Percentiles rank a stretch among this genome's conserved stretches.
Conservation (phyloP, 371 early-diverging fungal species). For the Mortierella sp. region DNA sequence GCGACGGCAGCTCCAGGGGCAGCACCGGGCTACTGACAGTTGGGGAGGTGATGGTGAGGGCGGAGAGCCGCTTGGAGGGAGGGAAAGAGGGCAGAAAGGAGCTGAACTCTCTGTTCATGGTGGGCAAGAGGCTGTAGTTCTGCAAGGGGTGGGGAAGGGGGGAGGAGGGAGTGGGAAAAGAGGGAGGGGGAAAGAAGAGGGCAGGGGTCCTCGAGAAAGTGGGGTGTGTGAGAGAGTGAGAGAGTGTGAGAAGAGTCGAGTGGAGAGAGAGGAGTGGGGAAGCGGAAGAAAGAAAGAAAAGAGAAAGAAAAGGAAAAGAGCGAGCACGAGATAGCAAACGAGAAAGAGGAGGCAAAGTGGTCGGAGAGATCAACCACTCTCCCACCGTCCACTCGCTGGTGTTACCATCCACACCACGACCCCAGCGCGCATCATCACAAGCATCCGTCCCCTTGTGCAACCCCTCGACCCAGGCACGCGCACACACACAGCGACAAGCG, state of each 20-base stretch:
- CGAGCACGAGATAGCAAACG: not conserved
- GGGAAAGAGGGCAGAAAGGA: slow-evolving; percentile 54
- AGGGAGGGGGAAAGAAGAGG: not conserved
- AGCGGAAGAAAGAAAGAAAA: not conserved
- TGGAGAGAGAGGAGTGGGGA: not conserved
- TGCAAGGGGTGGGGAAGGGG: not conserved
- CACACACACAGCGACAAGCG: slow-evolving; percentile 3
- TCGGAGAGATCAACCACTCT: slow-evolving; percentile 4
- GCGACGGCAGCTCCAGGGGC: slow-evolving; percentile 26
- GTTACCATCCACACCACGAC: too few species aligned
- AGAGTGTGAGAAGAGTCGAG: slow-evolving; percentile 3
- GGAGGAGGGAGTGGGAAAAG: not conserved
- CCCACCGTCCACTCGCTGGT: too few species aligned
- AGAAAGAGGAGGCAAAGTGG: not conserved
- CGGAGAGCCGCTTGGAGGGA: slow-evolving; percentile 45
- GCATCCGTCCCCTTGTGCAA: slow-evolving; percentile 8
- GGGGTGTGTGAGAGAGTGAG: not conserved
- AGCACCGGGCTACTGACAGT: slow-evolving; percentile 30
- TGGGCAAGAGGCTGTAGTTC: not conserved
- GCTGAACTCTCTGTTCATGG: slow-evolving; percentile 39
- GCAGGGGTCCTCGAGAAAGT: not conserved
- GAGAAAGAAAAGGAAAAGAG: slow-evolving; percentile 1
- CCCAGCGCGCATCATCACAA: too few species aligned
- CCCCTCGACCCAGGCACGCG: slow-evolving; percentile 6
- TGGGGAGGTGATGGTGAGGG: slow-evolving; percentile 37